A percentile compares a stretch with the other conserved stretches of the same genome.
Evolutionary conservation across 257 asterid species (phyloP).

Genomic region (Solanum dulcamara): DNA sequence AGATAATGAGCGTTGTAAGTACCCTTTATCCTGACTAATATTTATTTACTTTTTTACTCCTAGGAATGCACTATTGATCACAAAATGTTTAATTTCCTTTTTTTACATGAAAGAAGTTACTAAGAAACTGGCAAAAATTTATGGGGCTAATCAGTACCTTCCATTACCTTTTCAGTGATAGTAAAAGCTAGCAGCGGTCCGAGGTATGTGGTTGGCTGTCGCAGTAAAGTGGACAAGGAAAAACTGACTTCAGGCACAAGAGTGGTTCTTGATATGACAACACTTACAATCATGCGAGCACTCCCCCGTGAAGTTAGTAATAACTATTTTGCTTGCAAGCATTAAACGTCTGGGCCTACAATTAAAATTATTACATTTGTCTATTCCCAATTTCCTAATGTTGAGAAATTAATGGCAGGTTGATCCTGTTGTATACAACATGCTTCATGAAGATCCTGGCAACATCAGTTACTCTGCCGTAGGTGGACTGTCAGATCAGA

Average conservation of each 20-base stretch:
- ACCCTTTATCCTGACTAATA: neutral
- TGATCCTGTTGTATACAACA: slow-evolving; percentile 90
- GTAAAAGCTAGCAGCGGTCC: slow-evolving; percentile 98
- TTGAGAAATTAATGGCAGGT: slow-evolving; percentile 41
- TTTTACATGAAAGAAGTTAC: neutral
- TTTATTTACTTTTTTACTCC: neutral
- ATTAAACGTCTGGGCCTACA: neutral
- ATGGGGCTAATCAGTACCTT: neutral
- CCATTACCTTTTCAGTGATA: slow-evolving; percentile 41
- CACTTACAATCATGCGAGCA: slow-evolving; percentile 94
- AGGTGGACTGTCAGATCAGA: slow-evolving; percentile 94
- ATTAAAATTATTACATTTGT: neutral
- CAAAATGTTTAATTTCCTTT: neutral
- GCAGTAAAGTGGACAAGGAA: slow-evolving; percentile 92
- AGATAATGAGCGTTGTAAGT: slow-evolving; percentile 83
- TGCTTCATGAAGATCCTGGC: slow-evolving; percentile 99
- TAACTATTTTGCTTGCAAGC: neutral
- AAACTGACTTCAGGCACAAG: slow-evolving; percentile 91
- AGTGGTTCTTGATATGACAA: slow-evolving; percentile 96
- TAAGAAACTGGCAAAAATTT: neutral
- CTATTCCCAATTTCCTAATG: neutral
- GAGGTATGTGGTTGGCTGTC: slow-evolving; percentile 95
- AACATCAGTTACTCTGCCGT: slow-evolving; percentile 94
- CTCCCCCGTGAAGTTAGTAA: slow-evolving; percentile 89
- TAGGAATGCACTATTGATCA: neutral